phyloP scores from a whole-genome alignment of 129 eudicot genomes.

The Lactuca saligna region DNA sequence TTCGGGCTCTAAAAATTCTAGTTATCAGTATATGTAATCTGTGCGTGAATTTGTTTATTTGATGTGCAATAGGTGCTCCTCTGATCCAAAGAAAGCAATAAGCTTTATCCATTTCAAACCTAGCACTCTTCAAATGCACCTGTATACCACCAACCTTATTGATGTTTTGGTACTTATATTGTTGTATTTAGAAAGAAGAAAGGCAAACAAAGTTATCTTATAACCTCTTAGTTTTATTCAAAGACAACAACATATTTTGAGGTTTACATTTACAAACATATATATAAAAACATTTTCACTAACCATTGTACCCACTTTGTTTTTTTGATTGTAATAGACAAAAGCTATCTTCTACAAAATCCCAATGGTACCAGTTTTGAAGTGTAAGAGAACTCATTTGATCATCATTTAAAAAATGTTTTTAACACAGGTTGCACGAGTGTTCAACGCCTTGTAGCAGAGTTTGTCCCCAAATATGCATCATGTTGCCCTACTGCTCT shows the following conservation, averaged over 20 bases:
- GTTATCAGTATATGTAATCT: slow-evolving; percentile 1
- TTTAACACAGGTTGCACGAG: slow-evolving; percentile 67
- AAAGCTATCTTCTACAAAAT: not conserved
- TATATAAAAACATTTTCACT: no score
- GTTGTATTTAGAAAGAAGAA: no score
- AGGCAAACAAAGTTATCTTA: no score
- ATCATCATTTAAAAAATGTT: slow-evolving; percentile 16
- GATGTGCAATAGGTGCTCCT: not conserved
- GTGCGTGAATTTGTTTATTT: not conserved
- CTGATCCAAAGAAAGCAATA: not conserved
- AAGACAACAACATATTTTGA: not conserved
- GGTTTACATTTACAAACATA: not conserved
- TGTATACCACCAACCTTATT: slow-evolving; percentile 1
- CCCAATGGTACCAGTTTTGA: slow-evolving; percentile 6
- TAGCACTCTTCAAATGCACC: not conserved
- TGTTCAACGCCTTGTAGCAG: slow-evolving; percentile 78
- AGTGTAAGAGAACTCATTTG: slow-evolving; percentile 6
- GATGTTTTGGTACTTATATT: not conserved
- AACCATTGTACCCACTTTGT: no score
- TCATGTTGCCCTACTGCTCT: slow-evolving; percentile 86
- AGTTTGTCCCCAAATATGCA: slow-evolving; percentile 72
- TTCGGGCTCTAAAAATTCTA: not conserved
- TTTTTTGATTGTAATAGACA: not conserved
- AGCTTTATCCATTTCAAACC: not conserved
- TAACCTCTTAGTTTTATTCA: no score